Evolutionary conservation across 1,139 yeast genomes (phyloP), one percentile per base, ranked within the genome.

Genomic region (Candida sanyaensis): DNA sequence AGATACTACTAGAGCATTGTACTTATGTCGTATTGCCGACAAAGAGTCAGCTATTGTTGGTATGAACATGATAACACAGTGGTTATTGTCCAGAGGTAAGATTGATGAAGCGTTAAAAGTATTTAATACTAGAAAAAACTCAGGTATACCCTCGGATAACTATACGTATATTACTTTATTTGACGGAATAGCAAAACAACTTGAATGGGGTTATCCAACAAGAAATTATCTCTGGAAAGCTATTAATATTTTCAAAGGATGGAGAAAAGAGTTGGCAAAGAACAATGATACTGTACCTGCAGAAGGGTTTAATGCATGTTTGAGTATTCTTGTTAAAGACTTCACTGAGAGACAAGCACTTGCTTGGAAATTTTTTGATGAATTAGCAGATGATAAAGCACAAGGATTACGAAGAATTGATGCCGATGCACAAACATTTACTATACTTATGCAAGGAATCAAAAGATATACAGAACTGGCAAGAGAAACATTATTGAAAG

Each of bases 91-190:
- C 6, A 63, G 68, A 6, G 72, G 69, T 4, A 75, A 75, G 37
- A 66, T 75, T 3, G 64, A 66, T 33, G 63, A 53, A 12, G 87
- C 86, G 0, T 52, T 84, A 39, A 78, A 77, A 42, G 53, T 79
- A 28, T 73, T 76, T 50, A 73, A 75, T 49, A 76, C 78, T 63
- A 69, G 88, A 44, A 82, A 80, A 55, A 84, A 83, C 58, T 80
- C 87, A 83, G 78, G 78, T 1, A 75, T 83, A 17, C 75, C 77
- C 1, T 65, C 73, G 5, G 80, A 83, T 55, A 76, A 78, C 21
- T 78, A 80, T 42, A 77, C 87, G 0, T 71, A 78, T 50, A 77
- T 84, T 2, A 77, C 82, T 3, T 58, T 86, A 4, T 83, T 85
- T 52, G 71, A 77, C 48, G 90, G 88, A 0, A 67, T 84, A 41